Evolutionary conservation across 768 basidiomycete genomes (phyloP).

Genomic region (Calocybe cyanea): DNA sequence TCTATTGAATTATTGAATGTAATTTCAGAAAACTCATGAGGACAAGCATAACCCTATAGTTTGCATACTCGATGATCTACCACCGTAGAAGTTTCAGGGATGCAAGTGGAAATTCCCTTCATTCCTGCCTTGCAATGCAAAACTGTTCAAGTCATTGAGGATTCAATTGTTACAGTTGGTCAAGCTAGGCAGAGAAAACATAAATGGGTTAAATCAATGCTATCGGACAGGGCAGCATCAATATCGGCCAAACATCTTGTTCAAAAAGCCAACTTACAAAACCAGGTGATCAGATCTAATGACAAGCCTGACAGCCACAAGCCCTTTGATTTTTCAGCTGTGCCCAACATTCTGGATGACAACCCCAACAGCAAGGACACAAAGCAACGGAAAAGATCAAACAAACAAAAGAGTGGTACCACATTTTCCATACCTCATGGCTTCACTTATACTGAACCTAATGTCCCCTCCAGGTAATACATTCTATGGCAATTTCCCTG

Average conservation of each 20-base stretch:
- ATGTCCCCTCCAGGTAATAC: conserved; percentile 30
- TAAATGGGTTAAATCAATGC: no score
- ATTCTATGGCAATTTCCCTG: conserved; percentile 57
- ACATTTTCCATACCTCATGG: not conserved
- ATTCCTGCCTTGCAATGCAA: conserved; percentile 65
- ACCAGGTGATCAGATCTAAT: no score
- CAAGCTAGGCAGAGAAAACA: no score
- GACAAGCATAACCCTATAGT: conserved; percentile 10
- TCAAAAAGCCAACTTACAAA: no score
- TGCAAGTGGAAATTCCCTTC: conserved; percentile 73
- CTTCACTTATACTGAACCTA: conserved; percentile 2
- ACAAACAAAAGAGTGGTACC: conserved; percentile 31
- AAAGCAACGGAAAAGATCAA: conserved; percentile 49
- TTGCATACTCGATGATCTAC: conserved; percentile 10
- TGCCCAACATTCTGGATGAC: conserved; percentile 71
- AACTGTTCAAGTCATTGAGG: no score
- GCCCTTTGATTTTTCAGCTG: conserved; percentile 57
- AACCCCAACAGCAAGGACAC: conserved; percentile 37
- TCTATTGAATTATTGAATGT: no score
- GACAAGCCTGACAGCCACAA: no score
- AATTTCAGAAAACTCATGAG: no score
- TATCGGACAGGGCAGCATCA: no score
- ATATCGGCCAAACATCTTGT: no score
- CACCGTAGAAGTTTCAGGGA: conserved; percentile 29
- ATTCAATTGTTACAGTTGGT: no score